Evolutionary conservation across 192 early-diverging fungal genomes (phyloP).

Genomic region (Podila verticillata): DNA sequence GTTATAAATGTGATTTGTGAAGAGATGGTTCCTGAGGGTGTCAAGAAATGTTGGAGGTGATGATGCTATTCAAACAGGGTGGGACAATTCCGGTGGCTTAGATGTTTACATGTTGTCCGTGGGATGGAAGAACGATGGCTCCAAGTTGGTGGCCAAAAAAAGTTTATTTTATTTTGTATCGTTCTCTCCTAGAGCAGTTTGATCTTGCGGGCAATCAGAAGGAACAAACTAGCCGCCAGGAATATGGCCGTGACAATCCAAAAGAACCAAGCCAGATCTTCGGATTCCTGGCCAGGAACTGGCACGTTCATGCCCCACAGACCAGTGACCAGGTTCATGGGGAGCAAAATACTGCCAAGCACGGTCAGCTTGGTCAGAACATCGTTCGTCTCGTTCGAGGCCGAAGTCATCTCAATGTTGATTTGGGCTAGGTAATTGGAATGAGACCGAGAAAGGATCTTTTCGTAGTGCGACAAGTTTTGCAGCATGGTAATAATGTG

Average conservation of each 20-base stretch:
- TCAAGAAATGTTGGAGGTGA: background rate
- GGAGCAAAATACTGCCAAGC: conserved; percentile 88
- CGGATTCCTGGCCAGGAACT: conserved; percentile 67
- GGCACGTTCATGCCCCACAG: conserved; percentile 72
- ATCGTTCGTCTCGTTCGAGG: conserved; percentile 86
- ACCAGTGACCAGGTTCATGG: conserved; percentile 89
- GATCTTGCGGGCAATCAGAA: conserved; percentile 40
- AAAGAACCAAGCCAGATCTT: conserved; percentile 62
- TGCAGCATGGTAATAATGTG: conserved; percentile 84
- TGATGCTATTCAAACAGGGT: background rate
- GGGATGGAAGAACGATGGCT: background rate
- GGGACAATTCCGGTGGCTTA: background rate
- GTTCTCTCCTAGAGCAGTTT: conserved; percentile 11
- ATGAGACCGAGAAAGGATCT: conserved; percentile 74
- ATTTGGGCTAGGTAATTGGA: conserved; percentile 81
- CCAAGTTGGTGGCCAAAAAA: background rate
- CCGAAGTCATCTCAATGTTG: conserved; percentile 77
- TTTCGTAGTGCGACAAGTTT: conserved; percentile 80
- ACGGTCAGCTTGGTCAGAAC: conserved; percentile 91
- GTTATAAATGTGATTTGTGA: background rate
- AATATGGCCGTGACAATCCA: conserved; percentile 60
- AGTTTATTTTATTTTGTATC: no score
- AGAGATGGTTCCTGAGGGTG: background rate
- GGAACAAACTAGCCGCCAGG: conserved; percentile 34
- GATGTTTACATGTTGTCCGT: background rate